A percentile compares a stretch with the other conserved stretches of the same genome.
Conservation (phyloP, 2,329 filamentous ascomycete species). For the Aspergillus latus region DNA sequence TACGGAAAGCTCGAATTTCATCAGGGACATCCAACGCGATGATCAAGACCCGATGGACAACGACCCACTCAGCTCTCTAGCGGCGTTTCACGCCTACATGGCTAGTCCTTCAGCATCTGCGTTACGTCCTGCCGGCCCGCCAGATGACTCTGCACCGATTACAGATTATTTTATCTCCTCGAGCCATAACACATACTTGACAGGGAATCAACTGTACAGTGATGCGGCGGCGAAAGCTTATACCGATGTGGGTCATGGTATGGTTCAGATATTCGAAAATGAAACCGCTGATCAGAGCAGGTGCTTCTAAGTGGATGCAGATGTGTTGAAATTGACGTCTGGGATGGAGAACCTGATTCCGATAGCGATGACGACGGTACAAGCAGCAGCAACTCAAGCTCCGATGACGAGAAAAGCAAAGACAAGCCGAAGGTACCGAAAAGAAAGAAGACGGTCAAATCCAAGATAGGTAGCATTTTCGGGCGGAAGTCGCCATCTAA, state of each 20-base stretch:
- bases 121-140: conserved; percentile 40
- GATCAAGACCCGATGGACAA: neutral
- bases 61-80: conserved; percentile 35
- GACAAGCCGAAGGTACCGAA: conserved; percentile 25
- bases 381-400: conserved; percentile 33
- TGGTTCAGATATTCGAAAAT: neutral
- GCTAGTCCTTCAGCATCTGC: conserved; percentile 47
- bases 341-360: conserved; percentile 66
- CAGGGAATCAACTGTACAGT: conserved; percentile 80
- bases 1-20: conserved; percentile 25
- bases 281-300: conserved; percentile 38
- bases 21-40: conserved; percentile 26
- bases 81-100: conserved; percentile 51
- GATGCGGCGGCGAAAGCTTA: conserved; percentile 77
- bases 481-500: conserved; percentile 20
- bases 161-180: conserved; percentile 93
- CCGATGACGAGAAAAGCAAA: conserved; percentile 21
- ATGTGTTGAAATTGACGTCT: conserved; percentile 93
- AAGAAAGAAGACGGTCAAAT: conserved; percentile 23
- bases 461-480: conserved; percentile 25
- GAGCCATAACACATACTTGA: conserved; percentile 91
- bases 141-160: conserved; percentile 67
- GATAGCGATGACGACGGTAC: conserved; percentile 35
- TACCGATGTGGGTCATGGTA: conserved; percentile 59
- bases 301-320: conserved; percentile 75